phyloP scores from a whole-genome alignment of 106 monocot genomes.

The Narthecium ossifragum region DNA sequence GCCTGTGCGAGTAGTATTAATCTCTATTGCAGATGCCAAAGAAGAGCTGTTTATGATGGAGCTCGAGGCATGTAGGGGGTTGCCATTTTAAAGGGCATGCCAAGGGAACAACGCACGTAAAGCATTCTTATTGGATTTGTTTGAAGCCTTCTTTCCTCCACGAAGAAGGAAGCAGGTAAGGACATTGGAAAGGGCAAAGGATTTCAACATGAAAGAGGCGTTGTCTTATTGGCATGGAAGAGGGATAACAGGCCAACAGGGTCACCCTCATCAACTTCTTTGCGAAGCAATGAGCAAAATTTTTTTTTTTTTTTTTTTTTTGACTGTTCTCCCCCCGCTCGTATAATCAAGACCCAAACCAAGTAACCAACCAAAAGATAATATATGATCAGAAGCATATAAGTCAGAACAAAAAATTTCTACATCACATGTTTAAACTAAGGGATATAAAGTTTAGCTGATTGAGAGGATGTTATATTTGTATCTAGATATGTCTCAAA shows the following conservation, averaged over 20 bases:
- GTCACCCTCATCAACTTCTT: not conserved
- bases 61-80: not conserved
- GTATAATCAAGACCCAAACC: not conserved
- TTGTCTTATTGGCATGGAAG: not conserved
- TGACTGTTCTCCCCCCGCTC: not conserved
- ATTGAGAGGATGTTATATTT: too few species aligned
- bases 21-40: not conserved
- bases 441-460: too few species aligned
- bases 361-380: not conserved
- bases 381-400: not conserved
- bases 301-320: too few species aligned
- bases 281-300: not conserved
- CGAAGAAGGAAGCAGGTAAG: slow-evolving; percentile 25
- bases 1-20: not conserved
- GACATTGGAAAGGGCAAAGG: too few species aligned
- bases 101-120: slow-evolving; percentile 18
- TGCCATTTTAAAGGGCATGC: not conserved
- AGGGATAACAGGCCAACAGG: not conserved
- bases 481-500: too few species aligned
- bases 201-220: too few species aligned
- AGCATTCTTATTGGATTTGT: slow-evolving; percentile 25
- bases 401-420: not conserved
- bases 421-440: not conserved
- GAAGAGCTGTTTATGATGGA: not conserved
- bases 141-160: slow-evolving; percentile 32